A percentile compares a stretch with the other conserved stretches of the same genome.
phyloP scores from a whole-genome alignment of 768 basidiomycete genomes.

The Kwoniella dejecticola region DNA sequence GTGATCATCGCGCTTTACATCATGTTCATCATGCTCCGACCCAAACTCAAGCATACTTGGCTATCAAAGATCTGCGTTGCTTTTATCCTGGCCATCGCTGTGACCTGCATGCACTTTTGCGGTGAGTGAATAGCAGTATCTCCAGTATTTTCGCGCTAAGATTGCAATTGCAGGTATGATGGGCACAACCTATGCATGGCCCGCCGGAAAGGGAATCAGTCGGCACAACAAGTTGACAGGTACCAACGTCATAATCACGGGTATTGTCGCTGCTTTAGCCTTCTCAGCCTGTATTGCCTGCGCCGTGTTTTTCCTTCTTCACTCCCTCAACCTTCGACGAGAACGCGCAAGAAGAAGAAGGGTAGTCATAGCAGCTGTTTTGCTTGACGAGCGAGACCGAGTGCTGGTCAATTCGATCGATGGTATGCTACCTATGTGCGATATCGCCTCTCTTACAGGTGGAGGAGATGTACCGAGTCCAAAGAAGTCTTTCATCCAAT shows the following conservation, averaged over 20 bases:
- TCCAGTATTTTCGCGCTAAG: background rate
- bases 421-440: slow-evolving; percentile 54
- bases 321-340: slow-evolving; percentile 30
- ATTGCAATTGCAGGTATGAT: slow-evolving; percentile 35
- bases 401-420: slow-evolving; percentile 55
- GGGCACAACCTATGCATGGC: slow-evolving; percentile 51
- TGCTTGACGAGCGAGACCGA: slow-evolving; percentile 51
- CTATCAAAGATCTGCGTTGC: slow-evolving; percentile 50
- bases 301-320: slow-evolving; percentile 47
- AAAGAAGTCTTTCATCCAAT: slow-evolving; percentile 21
- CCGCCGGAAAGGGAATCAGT: slow-evolving; percentile 23
- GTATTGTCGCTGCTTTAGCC: slow-evolving; percentile 52
- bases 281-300: slow-evolving; percentile 52
- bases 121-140: slow-evolving; percentile 36
- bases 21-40: slow-evolving; percentile 57
- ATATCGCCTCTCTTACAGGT: slow-evolving; percentile 46
- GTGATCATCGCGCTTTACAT: slow-evolving; percentile 55
- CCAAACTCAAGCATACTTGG: slow-evolving; percentile 55
- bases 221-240: slow-evolving; percentile 32
- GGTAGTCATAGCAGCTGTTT: slow-evolving; percentile 54
- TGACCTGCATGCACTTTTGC: slow-evolving; percentile 53
- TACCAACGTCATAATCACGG: slow-evolving; percentile 52
- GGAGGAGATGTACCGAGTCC: slow-evolving; percentile 14
- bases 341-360: slow-evolving; percentile 45
- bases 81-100: slow-evolving; percentile 51